phyloP scores from a whole-genome alignment of 1,284 basidiomycete species.

The Cutaneotrichosporon dermatis region DNA sequence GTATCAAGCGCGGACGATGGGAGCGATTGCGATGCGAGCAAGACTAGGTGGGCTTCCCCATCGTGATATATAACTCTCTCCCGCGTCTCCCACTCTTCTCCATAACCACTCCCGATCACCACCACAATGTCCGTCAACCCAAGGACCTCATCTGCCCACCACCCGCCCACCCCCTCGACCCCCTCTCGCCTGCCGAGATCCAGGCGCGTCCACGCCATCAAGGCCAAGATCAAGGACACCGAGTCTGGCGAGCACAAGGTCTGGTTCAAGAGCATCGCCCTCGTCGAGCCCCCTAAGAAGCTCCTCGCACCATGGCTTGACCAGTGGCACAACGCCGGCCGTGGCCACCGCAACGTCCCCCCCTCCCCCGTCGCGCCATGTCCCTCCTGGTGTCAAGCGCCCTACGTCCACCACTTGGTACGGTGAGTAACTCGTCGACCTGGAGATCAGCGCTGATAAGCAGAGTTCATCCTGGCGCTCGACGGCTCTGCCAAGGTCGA shows the following conservation, averaged over 20 bases:
- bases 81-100: background rate
- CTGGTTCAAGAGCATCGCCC: conserved; percentile 37
- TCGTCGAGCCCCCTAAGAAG: conserved; percentile 32
- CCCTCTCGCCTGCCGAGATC: conserved; percentile 44
- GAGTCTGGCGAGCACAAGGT: conserved; percentile 14
- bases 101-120: background rate
- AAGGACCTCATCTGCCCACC: too few relatives aligned
- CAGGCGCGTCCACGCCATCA: conserved; percentile 22
- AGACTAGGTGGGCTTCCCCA: too few relatives aligned
- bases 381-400: conserved; percentile 23
- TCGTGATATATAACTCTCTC: too few relatives aligned
- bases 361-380: conserved; percentile 17
- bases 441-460: background rate
- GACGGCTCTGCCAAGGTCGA: conserved; percentile 11
- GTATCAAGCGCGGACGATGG: too few relatives aligned
- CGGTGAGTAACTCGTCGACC: conserved; percentile 14
- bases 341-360: conserved; percentile 3
- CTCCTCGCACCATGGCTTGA: conserved; percentile 31
- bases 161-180: conserved; percentile 48
- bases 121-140: background rate
- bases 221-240: background rate
- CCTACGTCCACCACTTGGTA: conserved; percentile 11
- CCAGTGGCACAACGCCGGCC: conserved; percentile 11
- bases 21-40: too few relatives aligned
- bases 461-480: conserved; percentile 16